phyloP scores from a whole-genome alignment of 2,329 filamentous ascomycete species.

The Parascedosporium putredinis region DNA sequence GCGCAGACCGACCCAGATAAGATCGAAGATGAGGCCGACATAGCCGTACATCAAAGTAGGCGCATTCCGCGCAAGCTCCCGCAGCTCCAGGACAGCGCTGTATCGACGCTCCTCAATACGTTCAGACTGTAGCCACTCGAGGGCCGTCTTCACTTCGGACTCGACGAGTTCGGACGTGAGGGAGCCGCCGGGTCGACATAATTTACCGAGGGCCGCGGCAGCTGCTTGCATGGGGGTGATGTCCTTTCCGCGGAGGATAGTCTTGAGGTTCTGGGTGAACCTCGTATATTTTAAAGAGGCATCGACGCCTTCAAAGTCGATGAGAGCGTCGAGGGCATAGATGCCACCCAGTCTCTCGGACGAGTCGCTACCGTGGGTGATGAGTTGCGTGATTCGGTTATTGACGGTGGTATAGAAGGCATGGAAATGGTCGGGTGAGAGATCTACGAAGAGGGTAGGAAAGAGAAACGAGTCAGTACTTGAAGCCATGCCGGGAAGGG shows the following conservation, averaged over 20 bases:
- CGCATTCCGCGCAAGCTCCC: constrained; percentile 84
- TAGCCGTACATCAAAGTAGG: constrained; percentile 94
- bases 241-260: constrained; percentile 82
- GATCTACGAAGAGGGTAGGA: constrained; percentile 39
- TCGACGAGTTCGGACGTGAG: constrained; percentile 93
- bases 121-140: constrained; percentile 95
- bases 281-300: constrained; percentile 86
- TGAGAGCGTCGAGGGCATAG: constrained; percentile 80
- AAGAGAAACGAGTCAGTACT: neutral
- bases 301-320: constrained; percentile 95
- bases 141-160: constrained; percentile 87
- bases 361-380: constrained; percentile 76
- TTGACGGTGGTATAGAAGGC: constrained; percentile 47
- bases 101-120: constrained; percentile 88
- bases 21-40: constrained; percentile 87
- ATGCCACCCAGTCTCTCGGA: constrained; percentile 86
- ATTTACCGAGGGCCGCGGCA: constrained; percentile 75
- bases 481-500: neutral
- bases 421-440: constrained; percentile 67
- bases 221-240: constrained; percentile 84
- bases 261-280: constrained; percentile 83
- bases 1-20: constrained; percentile 89
- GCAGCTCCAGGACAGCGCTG: constrained; percentile 80
- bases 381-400: constrained; percentile 51
- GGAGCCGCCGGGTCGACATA: constrained; percentile 86